Percentiles rank a stretch among this genome's conserved stretches.
Conservation (phyloP, 495 filamentous ascomycete species). For the Neurospora sp. region DNA sequence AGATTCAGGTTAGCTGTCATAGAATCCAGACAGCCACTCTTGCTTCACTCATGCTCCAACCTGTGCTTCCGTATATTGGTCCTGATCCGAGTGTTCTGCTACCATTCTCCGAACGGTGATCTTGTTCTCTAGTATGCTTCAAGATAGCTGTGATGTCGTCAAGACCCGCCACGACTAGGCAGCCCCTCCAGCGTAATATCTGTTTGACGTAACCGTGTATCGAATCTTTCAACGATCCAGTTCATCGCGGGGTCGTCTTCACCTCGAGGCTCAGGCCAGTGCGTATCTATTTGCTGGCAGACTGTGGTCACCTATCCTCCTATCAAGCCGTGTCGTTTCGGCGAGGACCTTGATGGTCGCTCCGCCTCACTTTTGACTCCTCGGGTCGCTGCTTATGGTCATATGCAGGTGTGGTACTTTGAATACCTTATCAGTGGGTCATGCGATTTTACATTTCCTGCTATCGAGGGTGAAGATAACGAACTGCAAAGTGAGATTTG, state of each 20-base stretch:
- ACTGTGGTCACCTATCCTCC: neutral
- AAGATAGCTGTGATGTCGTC: neutral
- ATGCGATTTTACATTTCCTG: neutral
- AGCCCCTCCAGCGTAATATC: neutral
- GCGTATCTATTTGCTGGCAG: neutral
- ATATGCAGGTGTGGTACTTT: neutral
- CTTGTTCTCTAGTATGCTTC: neutral
- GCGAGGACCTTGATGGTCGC: neutral
- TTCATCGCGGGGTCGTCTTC: neutral
- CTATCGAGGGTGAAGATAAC: neutral
- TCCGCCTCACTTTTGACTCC: neutral
- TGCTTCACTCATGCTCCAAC: neutral
- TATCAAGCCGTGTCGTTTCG: neutral
- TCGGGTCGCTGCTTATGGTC: neutral
- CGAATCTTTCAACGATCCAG: neutral
- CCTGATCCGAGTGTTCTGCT: neutral
- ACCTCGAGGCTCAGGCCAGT: neutral
- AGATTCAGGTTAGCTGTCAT: neutral
- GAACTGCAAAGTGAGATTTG: neutral
- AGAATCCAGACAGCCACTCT: neutral
- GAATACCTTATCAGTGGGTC: neutral
- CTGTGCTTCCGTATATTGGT: neutral
- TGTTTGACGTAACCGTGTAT: neutral
- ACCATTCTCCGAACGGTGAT: neutral
- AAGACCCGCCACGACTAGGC: neutral